A percentile compares a stretch with the other conserved stretches of the same genome.
These are phyloP conservation scores for Fusarium hainanense DNA, from an alignment of 2,329 filamentous ascomycete genomes.

Conservation along the genomic window DNA sequence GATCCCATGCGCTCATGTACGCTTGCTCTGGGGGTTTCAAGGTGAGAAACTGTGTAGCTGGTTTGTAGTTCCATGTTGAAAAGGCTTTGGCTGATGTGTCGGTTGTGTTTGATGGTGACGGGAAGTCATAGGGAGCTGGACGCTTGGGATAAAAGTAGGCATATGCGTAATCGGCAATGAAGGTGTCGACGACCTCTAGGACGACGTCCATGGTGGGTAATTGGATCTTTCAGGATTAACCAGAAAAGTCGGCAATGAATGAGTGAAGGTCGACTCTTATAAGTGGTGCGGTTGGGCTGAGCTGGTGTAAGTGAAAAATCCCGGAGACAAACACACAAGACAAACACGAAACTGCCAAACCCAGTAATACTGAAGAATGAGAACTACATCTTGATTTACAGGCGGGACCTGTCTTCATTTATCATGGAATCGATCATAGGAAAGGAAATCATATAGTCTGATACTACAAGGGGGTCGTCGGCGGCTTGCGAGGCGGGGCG, in stretches of 20 bases:
- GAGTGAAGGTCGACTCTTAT: neutral
- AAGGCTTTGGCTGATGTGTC: slow-evolving; percentile 63
- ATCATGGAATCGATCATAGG: slow-evolving; percentile 23
- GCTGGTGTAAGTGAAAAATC: slow-evolving; percentile 22
- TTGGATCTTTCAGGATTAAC: neutral
- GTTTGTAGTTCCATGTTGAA: slow-evolving; percentile 75
- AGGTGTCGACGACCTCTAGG: slow-evolving; percentile 86
- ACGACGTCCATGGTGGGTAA: slow-evolving; percentile 83
- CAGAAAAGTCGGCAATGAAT: neutral
- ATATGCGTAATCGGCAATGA: slow-evolving; percentile 83
- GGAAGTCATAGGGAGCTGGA: slow-evolving; percentile 63
- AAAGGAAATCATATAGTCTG: slow-evolving; percentile 29
- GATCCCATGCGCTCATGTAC: slow-evolving; percentile 79
- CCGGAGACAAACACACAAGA: neutral
- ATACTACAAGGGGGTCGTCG: slow-evolving; percentile 31
- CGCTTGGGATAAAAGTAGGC: slow-evolving; percentile 74
- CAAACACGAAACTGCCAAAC: neutral
- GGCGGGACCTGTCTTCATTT: slow-evolving; percentile 26
- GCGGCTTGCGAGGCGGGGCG: slow-evolving; percentile 39
- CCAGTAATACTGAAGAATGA: neutral
- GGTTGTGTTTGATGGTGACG: slow-evolving; percentile 63
- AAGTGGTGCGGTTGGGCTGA: neutral
- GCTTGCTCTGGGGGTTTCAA: slow-evolving; percentile 79
- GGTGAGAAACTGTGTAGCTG: slow-evolving; percentile 75
- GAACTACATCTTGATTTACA: neutral